Conservation (phyloP, 2,329 filamentous ascomycete species). For the Monosporascus sp. region DNA sequence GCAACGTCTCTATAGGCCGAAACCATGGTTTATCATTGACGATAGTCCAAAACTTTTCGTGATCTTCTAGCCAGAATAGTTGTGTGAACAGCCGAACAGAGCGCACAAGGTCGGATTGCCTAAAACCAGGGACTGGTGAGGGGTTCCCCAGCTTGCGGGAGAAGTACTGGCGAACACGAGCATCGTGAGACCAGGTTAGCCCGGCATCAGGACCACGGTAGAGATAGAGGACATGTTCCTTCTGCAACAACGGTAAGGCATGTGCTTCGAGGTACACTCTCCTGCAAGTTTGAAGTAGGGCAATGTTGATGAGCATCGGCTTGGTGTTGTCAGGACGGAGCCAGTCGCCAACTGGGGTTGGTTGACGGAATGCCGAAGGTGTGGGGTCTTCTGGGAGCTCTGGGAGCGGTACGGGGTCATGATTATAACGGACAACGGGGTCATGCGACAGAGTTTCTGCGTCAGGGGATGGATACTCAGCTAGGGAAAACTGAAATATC, state of each 20-base stretch:
- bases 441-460: constrained; percentile 1
- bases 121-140: constrained; percentile 1
- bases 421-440: constrained; percentile 15
- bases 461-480: constrained; percentile 12
- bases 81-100: constrained; percentile 13
- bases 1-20: constrained; percentile 19
- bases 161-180: constrained; percentile 15
- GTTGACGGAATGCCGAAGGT: constrained; percentile 1
- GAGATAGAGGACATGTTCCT: constrained; percentile 26
- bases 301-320: constrained; percentile 15
- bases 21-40: constrained; percentile 11
- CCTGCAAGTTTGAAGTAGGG: constrained; percentile 29
- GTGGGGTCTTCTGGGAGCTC: constrained; percentile 18
- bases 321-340: constrained; percentile 26
- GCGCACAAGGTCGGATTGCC: constrained; percentile 10
- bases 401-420: background rate
- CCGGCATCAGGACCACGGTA: constrained; percentile 3
- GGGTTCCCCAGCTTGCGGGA: constrained; percentile 10
- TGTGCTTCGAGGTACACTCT: constrained; percentile 29
- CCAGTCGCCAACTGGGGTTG: constrained; percentile 14
- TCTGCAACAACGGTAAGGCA: constrained; percentile 22
- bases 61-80: constrained; percentile 21
- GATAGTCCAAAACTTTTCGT: constrained; percentile 3
- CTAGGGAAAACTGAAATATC: constrained; percentile 29
- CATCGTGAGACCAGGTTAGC: constrained; percentile 3